phyloP scores from a whole-genome alignment of 352 stramenopile species.

The Thraustotheca clavata region DNA sequence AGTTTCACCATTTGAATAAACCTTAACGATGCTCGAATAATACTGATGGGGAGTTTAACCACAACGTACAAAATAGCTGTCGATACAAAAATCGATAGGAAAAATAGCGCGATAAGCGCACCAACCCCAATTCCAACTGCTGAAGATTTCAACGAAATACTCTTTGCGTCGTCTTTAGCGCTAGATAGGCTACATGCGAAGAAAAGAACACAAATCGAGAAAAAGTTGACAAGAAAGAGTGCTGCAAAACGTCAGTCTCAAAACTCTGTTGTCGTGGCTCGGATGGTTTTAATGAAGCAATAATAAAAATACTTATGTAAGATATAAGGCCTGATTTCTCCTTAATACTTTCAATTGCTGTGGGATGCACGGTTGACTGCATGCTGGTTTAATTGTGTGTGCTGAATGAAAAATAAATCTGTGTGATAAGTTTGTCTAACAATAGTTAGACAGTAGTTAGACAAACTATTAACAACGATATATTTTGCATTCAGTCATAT shows the following conservation, averaged over 20 bases:
- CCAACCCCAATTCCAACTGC: background rate
- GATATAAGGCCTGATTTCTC: no score
- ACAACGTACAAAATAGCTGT: background rate
- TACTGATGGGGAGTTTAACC: slow-evolving; percentile 12
- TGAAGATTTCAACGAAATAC: background rate
- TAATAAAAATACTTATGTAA: no score
- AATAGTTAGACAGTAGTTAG: no score
- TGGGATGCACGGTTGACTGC: no score
- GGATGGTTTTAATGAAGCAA: background rate
- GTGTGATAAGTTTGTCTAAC: no score
- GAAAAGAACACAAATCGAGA: background rate
- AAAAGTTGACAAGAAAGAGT: slow-evolving; percentile 8
- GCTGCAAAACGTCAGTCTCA: slow-evolving; percentile 6
- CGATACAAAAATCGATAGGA: background rate
- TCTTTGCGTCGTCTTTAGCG: background rate
- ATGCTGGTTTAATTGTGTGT: no score
- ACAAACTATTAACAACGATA: no score
- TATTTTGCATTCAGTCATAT: no score
- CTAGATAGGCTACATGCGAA: background rate
- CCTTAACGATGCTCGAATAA: slow-evolving; percentile 37
- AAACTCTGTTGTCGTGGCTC: background rate
- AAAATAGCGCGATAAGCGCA: background rate
- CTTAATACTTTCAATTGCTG: no score
- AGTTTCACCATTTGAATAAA: slow-evolving; percentile 27
- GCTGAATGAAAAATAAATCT: no score